phyloP scores from a whole-genome alignment of 2,329 filamentous ascomycete genomes.

The Podosphaera leucotricha region DNA sequence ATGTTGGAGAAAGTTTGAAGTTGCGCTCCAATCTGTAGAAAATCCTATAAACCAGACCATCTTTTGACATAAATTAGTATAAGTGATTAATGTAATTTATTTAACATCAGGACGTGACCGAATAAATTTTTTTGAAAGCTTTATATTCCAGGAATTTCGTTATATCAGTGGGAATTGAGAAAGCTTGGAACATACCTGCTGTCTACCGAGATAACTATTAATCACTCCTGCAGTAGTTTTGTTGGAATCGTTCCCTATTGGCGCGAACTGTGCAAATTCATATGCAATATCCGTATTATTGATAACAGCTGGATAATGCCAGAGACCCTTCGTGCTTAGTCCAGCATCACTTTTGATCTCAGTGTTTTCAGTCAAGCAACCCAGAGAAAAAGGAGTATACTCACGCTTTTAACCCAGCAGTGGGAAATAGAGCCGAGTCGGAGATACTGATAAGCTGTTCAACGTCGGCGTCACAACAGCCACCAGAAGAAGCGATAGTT shows the following conservation, averaged over 20 bases:
- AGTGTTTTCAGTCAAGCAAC: neutral
- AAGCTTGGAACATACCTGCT: constrained; percentile 19
- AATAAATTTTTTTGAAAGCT: neutral
- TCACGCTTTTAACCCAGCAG: constrained; percentile 26
- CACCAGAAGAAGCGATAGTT: constrained; percentile 10
- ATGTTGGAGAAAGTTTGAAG: constrained; percentile 35
- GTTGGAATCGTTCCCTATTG: constrained; percentile 18
- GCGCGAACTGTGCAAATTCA: constrained; percentile 28
- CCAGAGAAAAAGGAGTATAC: constrained; percentile 1
- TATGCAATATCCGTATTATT: constrained; percentile 27
- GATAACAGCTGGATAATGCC: constrained; percentile 33
- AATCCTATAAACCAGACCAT: constrained; percentile 37
- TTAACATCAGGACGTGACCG: neutral
- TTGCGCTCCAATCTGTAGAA: constrained; percentile 20
- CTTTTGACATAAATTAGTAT: constrained; percentile 2
- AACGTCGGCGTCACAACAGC: constrained; percentile 24
- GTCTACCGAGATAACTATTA: constrained; percentile 29
- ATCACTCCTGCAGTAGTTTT: constrained; percentile 31
- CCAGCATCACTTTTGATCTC: constrained; percentile 16
- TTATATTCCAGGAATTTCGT: neutral
- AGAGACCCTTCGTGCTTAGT: constrained; percentile 27
- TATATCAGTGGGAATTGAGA: neutral
- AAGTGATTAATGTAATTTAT: neutral
- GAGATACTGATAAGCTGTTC: constrained; percentile 30
- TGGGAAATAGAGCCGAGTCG: constrained; percentile 27